Evolutionary conservation across 441 rosid species (phyloP).

Genomic region (Gossypium trilobum): DNA sequence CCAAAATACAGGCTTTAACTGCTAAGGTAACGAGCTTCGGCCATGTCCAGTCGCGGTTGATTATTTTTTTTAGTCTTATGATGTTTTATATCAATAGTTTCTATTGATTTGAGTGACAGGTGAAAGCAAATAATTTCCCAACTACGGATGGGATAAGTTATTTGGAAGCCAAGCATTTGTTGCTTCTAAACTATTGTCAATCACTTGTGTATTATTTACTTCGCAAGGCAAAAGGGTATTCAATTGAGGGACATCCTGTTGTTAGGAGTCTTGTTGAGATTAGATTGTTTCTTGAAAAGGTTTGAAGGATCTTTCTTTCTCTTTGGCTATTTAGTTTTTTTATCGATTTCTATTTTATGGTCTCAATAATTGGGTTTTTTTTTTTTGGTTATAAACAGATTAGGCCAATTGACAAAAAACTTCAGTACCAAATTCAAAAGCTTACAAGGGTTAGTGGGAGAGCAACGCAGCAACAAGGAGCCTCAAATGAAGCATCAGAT

Average conservation of each 20-base stretch:
- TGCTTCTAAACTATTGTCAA: constrained; percentile 75
- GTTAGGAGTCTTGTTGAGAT: constrained; percentile 76
- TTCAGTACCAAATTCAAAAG: constrained; percentile 81
- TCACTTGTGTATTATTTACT: constrained; percentile 68
- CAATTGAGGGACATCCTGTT: constrained; percentile 70
- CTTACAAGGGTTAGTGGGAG: constrained; percentile 39
- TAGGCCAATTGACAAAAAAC: constrained; percentile 76
- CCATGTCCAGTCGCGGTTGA: not conserved
- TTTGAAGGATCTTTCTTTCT: constrained; percentile 16
- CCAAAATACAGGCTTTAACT: constrained; percentile 64
- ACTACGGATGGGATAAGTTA: constrained; percentile 68
- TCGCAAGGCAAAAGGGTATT: constrained; percentile 67
- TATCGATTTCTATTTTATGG: not conserved
- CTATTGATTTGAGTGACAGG: constrained; percentile 30
- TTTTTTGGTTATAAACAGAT: constrained; percentile 34
- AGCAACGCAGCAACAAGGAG: constrained; percentile 28
- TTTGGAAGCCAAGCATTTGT: constrained; percentile 76
- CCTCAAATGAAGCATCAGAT: constrained; percentile 27
- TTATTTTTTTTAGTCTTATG: not conserved
- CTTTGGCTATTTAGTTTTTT: not conserved
- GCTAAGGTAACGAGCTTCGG: constrained; percentile 39
- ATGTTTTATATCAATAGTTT: not conserved
- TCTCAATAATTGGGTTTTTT: not conserved
- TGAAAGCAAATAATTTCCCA: constrained; percentile 49
- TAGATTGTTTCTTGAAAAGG: constrained; percentile 82